These are phyloP conservation scores for Mimosa bimucronata DNA, from an alignment of 306 rosid species.

Conservation along the genomic window DNA sequence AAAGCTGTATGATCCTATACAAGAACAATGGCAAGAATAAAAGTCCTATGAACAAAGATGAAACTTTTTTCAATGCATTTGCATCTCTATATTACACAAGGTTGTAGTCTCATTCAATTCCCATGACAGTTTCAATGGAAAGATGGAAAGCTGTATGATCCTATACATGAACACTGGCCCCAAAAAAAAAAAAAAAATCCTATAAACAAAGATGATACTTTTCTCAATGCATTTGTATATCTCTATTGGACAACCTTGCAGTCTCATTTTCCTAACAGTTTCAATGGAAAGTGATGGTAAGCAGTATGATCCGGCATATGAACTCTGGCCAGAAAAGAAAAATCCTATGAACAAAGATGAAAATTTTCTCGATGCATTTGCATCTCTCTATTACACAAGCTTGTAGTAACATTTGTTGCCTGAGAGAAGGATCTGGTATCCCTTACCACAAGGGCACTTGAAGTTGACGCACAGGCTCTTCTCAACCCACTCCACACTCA, in stretches of 20 bases:
- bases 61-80: not conserved
- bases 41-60: not conserved
- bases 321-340: not conserved
- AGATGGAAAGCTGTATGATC: not conserved
- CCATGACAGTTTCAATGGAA: not conserved
- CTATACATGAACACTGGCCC: not conserved
- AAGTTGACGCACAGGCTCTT: slow-evolving; percentile 49
- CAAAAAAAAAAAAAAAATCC: not conserved
- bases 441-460: slow-evolving; percentile 60
- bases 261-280: slow-evolving; percentile 5
- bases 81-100: slow-evolving; percentile 38
- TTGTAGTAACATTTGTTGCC: slow-evolving; percentile 60
- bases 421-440: slow-evolving; percentile 52
- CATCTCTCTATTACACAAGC: slow-evolving; percentile 43
- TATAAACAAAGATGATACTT: not conserved
- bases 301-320: not conserved
- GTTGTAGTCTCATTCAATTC: slow-evolving; percentile 45
- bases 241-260: slow-evolving; percentile 51
- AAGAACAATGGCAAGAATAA: not conserved
- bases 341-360: not conserved
- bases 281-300: not conserved
- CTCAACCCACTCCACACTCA: slow-evolving; percentile 50
- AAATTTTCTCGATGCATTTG: not conserved
- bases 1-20: not conserved
- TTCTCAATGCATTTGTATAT: not conserved